Percentiles rank a stretch among this genome's conserved stretches.
These are phyloP conservation scores for Chenopodium album DNA, from an alignment of 148 eudicot species.

Conservation along the genomic window DNA sequence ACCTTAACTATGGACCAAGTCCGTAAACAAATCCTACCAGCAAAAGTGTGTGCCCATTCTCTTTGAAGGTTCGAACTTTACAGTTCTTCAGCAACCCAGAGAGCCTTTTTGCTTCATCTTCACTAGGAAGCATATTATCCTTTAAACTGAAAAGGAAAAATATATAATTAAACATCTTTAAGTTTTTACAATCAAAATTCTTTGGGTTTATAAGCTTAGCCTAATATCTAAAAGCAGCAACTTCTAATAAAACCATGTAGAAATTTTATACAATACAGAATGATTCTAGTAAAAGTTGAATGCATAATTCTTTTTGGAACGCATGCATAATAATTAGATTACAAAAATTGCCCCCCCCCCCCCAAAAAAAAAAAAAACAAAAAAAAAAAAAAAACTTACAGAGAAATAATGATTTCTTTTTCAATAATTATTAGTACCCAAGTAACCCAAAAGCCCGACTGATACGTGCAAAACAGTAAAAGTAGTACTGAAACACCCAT, in stretches of 20 bases:
- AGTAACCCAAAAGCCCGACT: too few species aligned
- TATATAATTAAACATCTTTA: neutral
- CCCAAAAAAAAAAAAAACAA: too few species aligned
- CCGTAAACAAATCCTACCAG: conserved; percentile 49
- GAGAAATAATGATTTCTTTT: neutral
- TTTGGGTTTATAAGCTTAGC: neutral
- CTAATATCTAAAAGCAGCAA: neutral
- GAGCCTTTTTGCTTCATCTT: conserved; percentile 82
- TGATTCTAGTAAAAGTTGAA: neutral
- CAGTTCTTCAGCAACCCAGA: conserved; percentile 55
- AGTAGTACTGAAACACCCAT: too few species aligned
- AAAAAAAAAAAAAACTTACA: too few species aligned
- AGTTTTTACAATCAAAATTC: neutral
- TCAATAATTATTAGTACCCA: neutral
- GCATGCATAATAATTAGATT: neutral
- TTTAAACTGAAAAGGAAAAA: conserved; percentile 67
- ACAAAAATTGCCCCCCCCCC: too few species aligned
- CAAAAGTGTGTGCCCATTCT: conserved; percentile 91
- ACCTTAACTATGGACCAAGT: neutral
- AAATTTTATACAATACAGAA: neutral
- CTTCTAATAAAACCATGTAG: neutral
- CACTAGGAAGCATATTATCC: conserved; percentile 91
- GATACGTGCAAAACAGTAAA: neutral
- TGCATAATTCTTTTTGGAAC: too few species aligned
- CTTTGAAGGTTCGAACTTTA: conserved; percentile 58